A percentile compares a stretch with the other conserved stretches of the same genome.
Evolutionary conservation across 441 rosid species (phyloP).

Genomic region (Adansonia gregorii): DNA sequence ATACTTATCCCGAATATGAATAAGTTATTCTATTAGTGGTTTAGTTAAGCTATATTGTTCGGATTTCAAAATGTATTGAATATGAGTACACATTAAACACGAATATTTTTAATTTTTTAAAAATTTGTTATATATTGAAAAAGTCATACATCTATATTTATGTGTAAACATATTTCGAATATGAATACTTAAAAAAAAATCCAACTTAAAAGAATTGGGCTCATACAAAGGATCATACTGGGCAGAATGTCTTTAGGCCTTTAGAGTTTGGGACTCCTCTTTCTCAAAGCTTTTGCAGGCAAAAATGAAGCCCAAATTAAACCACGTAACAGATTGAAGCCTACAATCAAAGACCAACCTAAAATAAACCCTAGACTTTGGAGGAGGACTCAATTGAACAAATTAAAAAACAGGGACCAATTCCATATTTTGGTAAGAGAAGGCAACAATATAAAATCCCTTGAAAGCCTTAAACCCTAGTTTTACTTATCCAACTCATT

Average conservation of each 20-base stretch:
- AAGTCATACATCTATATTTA: too few species aligned
- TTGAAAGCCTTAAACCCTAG: slow-evolving; percentile 14
- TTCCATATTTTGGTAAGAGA: not conserved
- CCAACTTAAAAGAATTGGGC: too few species aligned
- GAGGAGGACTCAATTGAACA: not conserved
- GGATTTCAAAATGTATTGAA: too few species aligned
- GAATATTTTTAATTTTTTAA: too few species aligned
- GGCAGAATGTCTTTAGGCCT: not conserved
- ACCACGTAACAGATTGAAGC: not conserved
- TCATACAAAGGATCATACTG: not conserved
- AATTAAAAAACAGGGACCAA: not conserved
- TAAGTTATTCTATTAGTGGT: too few species aligned
- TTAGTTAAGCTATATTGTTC: too few species aligned
- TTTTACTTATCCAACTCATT: not conserved
- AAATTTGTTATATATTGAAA: too few species aligned
- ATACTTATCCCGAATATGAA: too few species aligned
- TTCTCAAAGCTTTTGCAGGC: not conserved
- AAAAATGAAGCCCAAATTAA: not conserved
- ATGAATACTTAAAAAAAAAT: too few species aligned
- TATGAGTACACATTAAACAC: too few species aligned
- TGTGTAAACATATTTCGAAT: too few species aligned
- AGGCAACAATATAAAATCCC: not conserved
- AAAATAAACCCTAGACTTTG: not conserved
- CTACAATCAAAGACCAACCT: not conserved
- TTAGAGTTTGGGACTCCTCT: too few species aligned